phyloP scores from a whole-genome alignment of 2,329 filamentous ascomycete species.

The Pseudogymnoascus sp. region DNA sequence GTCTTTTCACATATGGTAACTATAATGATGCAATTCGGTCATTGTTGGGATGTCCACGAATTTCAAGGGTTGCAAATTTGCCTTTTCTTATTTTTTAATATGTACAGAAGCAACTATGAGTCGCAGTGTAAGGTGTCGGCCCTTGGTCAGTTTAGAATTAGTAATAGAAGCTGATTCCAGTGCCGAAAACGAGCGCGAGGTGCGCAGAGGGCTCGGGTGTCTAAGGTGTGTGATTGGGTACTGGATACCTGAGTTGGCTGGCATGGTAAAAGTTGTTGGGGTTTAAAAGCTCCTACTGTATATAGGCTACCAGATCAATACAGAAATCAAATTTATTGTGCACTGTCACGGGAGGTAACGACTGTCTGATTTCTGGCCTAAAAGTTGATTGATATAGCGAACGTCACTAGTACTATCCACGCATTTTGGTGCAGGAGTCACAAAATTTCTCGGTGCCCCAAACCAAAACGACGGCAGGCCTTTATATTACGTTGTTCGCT shows the following conservation, averaged over 20 bases:
- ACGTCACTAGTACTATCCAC: neutral
- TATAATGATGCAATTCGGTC: too few species aligned
- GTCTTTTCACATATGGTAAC: too few species aligned
- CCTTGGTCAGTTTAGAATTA: too few species aligned
- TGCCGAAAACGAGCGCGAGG: neutral
- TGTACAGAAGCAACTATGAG: too few species aligned
- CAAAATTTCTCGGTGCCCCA: neutral
- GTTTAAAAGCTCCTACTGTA: neutral
- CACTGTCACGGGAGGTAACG: neutral
- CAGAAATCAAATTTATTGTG: neutral
- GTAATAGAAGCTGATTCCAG: too few species aligned
- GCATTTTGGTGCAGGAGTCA: neutral
- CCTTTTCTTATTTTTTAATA: too few species aligned
- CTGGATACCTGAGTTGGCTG: neutral
- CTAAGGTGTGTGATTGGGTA: neutral
- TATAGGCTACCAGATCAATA: neutral
- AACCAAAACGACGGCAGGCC: neutral
- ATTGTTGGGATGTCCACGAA: too few species aligned
- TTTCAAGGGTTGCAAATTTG: too few species aligned
- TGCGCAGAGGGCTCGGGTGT: neutral
- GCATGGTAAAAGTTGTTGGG: neutral
- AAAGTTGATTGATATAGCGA: neutral
- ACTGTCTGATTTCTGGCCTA: neutral
- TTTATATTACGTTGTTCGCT: neutral
- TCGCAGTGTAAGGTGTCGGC: too few species aligned